Percentiles rank a stretch among this genome's conserved stretches.
Evolutionary conservation across 495 filamentous ascomycete species (phyloP).

Genomic region (Glonium stellatum): DNA sequence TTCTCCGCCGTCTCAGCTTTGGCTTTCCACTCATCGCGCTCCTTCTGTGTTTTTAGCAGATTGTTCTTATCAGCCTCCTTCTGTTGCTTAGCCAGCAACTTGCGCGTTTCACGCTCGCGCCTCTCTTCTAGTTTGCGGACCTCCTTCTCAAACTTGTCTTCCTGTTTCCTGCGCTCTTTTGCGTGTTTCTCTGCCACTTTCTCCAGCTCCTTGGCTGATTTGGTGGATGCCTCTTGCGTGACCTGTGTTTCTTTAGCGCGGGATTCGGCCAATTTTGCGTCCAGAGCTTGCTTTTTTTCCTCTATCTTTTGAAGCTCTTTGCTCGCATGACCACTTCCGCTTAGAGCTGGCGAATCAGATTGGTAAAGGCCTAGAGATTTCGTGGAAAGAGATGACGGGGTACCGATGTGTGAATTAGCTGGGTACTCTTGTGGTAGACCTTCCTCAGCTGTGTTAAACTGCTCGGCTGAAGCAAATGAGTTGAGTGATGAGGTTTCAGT

Average conservation of each 20-base stretch:
- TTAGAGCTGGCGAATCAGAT: slow-evolving; percentile 31
- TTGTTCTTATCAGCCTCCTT: slow-evolving; percentile 36
- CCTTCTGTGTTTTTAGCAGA: slow-evolving; percentile 24
- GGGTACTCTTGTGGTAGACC: background rate
- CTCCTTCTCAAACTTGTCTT: slow-evolving; percentile 59
- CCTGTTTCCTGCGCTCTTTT: slow-evolving; percentile 51
- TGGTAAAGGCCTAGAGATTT: slow-evolving; percentile 26
- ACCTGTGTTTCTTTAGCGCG: slow-evolving; percentile 42
- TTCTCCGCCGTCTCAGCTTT: slow-evolving; percentile 28
- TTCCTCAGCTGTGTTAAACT: slow-evolving; percentile 27
- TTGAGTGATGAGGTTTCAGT: slow-evolving; percentile 19
- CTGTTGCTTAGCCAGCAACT: slow-evolving; percentile 29
- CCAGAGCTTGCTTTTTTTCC: slow-evolving; percentile 58
- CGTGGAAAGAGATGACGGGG: slow-evolving; percentile 10
- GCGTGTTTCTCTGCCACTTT: slow-evolving; percentile 53
- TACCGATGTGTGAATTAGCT: background rate
- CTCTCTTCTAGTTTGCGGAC: slow-evolving; percentile 57
- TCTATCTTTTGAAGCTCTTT: slow-evolving; percentile 71
- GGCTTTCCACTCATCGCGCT: slow-evolving; percentile 35
- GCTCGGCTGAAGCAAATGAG: slow-evolving; percentile 36
- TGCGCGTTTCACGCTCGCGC: slow-evolving; percentile 33
- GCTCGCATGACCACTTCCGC: slow-evolving; percentile 44
- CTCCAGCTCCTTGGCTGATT: slow-evolving; percentile 41
- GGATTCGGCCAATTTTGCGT: slow-evolving; percentile 56
- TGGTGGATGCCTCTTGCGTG: slow-evolving; percentile 45